A percentile compares a stretch with the other conserved stretches of the same genome.
phyloP scores from a whole-genome alignment of 2,329 filamentous ascomycete genomes.

The Alternaria brassicicola region DNA sequence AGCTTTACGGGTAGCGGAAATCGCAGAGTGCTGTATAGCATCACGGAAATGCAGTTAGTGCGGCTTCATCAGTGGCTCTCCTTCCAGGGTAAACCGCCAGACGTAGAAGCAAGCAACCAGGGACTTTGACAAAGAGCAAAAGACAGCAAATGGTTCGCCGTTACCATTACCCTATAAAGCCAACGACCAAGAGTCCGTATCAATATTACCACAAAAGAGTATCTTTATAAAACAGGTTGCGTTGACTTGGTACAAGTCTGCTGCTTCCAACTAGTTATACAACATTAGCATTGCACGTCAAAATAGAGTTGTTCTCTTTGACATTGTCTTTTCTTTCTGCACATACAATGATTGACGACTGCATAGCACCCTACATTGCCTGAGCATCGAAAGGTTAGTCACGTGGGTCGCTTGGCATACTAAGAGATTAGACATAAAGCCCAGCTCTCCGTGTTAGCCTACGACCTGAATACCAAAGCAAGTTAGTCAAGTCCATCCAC shows the following conservation, averaged over 20 bases:
- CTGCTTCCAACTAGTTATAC: background rate
- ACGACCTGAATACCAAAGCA: background rate
- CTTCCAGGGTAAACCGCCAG: background rate
- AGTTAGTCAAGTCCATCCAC: background rate
- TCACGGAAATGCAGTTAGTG: background rate
- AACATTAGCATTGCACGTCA: accelerated
- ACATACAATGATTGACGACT: background rate
- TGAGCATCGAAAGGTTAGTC: background rate
- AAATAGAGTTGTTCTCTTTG: background rate
- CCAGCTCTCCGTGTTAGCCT: background rate
- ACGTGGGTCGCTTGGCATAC: background rate
- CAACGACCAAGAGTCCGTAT: background rate
- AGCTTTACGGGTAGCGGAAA: background rate
- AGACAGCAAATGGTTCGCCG: background rate
- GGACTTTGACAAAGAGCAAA: background rate
- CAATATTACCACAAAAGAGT: background rate
- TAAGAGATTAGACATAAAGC: background rate
- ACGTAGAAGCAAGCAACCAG: background rate
- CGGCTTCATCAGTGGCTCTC: background rate
- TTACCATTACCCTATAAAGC: background rate
- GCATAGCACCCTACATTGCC: background rate
- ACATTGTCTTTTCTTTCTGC: background rate
- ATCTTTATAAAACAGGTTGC: background rate
- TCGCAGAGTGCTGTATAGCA: background rate
- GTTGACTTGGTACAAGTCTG: too few species aligned